Conservation (phyloP, 2,329 filamentous ascomycete genomes). For the Talaromyces islandicus region DNA sequence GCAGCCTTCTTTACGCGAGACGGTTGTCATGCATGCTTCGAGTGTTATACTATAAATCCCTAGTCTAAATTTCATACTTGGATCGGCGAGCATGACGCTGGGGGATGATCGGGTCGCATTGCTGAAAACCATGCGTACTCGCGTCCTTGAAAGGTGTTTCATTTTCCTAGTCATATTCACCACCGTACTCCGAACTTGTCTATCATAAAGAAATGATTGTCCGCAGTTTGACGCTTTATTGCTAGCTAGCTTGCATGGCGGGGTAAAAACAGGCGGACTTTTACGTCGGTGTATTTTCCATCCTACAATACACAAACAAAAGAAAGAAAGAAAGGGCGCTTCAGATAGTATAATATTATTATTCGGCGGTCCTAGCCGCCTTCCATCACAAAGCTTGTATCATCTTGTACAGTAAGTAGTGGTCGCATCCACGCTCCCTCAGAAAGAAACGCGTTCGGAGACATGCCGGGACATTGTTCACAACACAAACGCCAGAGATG, state of each 20-base stretch:
- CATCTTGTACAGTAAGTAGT: not conserved
- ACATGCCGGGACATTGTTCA: not conserved
- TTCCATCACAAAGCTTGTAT: not conserved
- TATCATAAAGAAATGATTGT: not conserved
- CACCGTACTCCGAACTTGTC: not conserved
- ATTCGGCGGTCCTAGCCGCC: not conserved
- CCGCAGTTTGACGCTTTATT: not conserved
- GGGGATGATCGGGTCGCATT: not conserved
- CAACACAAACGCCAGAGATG: not conserved
- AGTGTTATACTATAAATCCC: not conserved
- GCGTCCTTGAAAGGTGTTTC: not conserved
- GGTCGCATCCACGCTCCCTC: not conserved
- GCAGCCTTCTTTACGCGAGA: not conserved
- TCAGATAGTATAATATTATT: not conserved
- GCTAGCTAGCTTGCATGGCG: not conserved
- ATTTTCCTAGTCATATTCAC: not conserved
- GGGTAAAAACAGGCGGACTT: not conserved
- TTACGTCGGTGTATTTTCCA: not conserved
- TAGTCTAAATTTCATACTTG: not conserved
- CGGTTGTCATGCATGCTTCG: not conserved
- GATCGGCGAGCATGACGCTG: not conserved
- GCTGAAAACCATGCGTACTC: not conserved
- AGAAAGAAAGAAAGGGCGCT: not conserved
- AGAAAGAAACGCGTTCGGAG: not conserved
- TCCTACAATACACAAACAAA: not conserved